A percentile compares a stretch with the other conserved stretches of the same genome.
Conservation (phyloP, 257 asterid species). For the Cruciata laevipes region DNA sequence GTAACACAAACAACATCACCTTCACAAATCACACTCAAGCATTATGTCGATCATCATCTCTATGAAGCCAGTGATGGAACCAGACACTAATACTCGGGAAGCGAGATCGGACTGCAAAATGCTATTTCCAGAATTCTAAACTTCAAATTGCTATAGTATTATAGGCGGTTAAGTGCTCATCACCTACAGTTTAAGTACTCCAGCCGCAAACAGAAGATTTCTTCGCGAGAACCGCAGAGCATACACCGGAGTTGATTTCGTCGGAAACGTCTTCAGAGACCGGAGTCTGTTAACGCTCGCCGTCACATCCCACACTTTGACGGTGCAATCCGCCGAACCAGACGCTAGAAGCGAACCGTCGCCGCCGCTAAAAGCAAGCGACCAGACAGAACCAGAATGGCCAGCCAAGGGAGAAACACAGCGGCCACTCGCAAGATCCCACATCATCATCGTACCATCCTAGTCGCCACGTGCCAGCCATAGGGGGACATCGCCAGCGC, state of each 20-base stretch:
- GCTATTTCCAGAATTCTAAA: too few relatives aligned
- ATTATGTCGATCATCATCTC: too few relatives aligned
- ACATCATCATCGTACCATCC: slow-evolving; percentile 96
- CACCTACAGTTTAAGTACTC: slow-evolving; percentile 15
- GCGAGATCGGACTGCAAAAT: too few relatives aligned
- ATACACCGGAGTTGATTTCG: slow-evolving; percentile 52
- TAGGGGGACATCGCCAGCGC: slow-evolving; percentile 91
- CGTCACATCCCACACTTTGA: slow-evolving; percentile 92
- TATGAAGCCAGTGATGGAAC: too few relatives aligned
- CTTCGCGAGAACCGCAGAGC: slow-evolving; percentile 58
- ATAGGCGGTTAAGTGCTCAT: too few relatives aligned
- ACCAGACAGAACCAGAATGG: slow-evolving; percentile 90
- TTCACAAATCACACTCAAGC: too few relatives aligned
- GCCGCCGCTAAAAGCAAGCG: slow-evolving; percentile 94
- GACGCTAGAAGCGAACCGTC: slow-evolving; percentile 98
- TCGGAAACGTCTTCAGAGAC: slow-evolving; percentile 64
- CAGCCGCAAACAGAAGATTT: slow-evolving; percentile 60
- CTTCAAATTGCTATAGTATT: too few relatives aligned
- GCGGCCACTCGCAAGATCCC: slow-evolving; percentile 97
- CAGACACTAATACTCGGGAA: too few relatives aligned
- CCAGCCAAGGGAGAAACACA: slow-evolving; percentile 88
- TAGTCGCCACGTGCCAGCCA: slow-evolving; percentile 97
- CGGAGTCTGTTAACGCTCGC: slow-evolving; percentile 71
- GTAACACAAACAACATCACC: too few relatives aligned
- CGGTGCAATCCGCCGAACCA: slow-evolving; percentile 98